A percentile compares a stretch with the other conserved stretches of the same genome.
phyloP scores from a whole-genome alignment of 2,329 filamentous ascomycete species.

The Colletotrichum abscissum region DNA sequence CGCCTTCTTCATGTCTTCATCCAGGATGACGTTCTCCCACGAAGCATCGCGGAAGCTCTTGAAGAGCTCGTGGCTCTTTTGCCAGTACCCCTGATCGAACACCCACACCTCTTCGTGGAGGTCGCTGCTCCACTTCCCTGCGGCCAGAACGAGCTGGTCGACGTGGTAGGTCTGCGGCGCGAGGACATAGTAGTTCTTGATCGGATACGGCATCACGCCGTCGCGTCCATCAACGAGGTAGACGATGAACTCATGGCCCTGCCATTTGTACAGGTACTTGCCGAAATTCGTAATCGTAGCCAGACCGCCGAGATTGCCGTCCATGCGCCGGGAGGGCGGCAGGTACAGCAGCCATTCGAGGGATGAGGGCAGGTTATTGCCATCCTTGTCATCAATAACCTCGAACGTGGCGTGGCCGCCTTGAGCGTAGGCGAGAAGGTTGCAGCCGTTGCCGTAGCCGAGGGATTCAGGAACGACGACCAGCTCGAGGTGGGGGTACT shows the following conservation, averaged over 20 bases:
- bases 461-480: conserved; percentile 47
- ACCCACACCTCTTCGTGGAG: conserved; percentile 75
- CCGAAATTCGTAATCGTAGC: conserved; percentile 47
- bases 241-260: conserved; percentile 54
- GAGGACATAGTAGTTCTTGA: conserved; percentile 53
- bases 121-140: conserved; percentile 64
- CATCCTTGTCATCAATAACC: conserved; percentile 41
- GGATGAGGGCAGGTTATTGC: conserved; percentile 45
- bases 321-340: conserved; percentile 53
- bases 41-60: conserved; percentile 63
- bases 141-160: conserved; percentile 66
- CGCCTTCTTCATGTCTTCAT: conserved; percentile 71
- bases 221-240: conserved; percentile 56
- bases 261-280: conserved; percentile 57
- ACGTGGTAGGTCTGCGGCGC: conserved; percentile 44
- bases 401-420: conserved; percentile 50
- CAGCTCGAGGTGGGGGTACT: conserved; percentile 57
- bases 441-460: conserved; percentile 36
- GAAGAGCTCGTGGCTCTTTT: conserved; percentile 71
- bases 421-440: conserved; percentile 56
- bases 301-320: conserved; percentile 50
- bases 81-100: conserved; percentile 72
- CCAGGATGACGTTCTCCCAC: conserved; percentile 76
- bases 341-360: conserved; percentile 52
- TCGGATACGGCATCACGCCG: conserved; percentile 45